These are phyloP conservation scores for Gigaspora rosea DNA, from an alignment of 192 early-diverging fungal species.

Conservation along the genomic window DNA sequence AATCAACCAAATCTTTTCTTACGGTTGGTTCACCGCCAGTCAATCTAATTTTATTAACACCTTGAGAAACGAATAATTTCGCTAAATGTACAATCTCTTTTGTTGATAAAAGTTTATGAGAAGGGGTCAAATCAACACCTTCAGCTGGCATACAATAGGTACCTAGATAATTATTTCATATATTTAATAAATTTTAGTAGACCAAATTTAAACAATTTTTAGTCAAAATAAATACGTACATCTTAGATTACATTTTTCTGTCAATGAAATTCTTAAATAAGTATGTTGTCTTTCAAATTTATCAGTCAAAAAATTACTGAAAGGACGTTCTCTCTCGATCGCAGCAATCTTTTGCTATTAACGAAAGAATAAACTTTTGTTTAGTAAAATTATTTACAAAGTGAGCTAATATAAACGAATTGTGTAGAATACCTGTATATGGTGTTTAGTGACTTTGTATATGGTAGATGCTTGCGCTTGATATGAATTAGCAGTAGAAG, in stretches of 20 bases:
- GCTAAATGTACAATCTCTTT: conserved; percentile 83
- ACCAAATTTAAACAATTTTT: no score
- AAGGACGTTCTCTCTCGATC: conserved; percentile 46
- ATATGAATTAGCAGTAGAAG: background rate
- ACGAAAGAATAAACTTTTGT: background rate
- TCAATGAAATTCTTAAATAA: conserved; percentile 92
- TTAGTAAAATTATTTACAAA: background rate
- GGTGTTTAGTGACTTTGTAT: background rate
- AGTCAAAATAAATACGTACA: conserved; percentile 53
- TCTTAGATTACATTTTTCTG: conserved; percentile 93
- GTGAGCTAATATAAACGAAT: background rate
- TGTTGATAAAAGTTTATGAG: conserved; percentile 70
- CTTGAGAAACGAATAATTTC: conserved; percentile 81
- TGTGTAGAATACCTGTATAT: background rate
- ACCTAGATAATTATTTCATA: conserved; percentile 47
- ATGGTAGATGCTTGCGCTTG: background rate
- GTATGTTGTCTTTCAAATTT: conserved; percentile 86
- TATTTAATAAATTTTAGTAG: background rate
- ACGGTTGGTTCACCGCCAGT: conserved; percentile 98
- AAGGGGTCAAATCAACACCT: conserved; percentile 73
- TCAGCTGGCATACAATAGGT: conserved; percentile 97
- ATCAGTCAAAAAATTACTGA: conserved; percentile 61
- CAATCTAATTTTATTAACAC: conserved; percentile 91
- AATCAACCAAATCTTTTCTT: conserved; percentile 83
- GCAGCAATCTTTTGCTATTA: conserved; percentile 44